phyloP scores from a whole-genome alignment of 2,329 filamentous ascomycete genomes.

The Penicillium decumbens region DNA sequence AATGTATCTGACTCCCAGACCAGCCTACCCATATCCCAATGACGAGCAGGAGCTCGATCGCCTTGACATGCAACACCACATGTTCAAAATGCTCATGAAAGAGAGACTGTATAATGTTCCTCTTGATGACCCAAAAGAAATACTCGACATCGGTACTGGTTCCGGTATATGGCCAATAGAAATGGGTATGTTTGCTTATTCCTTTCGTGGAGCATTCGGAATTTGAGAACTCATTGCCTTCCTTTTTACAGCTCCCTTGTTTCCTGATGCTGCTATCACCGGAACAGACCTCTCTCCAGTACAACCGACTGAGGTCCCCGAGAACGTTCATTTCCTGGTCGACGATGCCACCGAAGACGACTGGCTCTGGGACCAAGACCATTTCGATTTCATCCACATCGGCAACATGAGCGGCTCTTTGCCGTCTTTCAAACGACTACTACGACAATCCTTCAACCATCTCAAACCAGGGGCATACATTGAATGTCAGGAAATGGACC shows the following conservation, averaged over 20 bases:
- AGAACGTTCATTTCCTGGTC: slow-evolving; percentile 69
- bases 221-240: slow-evolving; percentile 8
- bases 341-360: slow-evolving; percentile 62
- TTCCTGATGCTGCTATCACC: slow-evolving; percentile 55
- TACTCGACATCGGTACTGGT: slow-evolving; percentile 58
- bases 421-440: slow-evolving; percentile 53
- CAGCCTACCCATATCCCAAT: slow-evolving; percentile 48
- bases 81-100: slow-evolving; percentile 47
- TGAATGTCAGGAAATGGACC: slow-evolving; percentile 44
- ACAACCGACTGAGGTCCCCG: slow-evolving; percentile 61
- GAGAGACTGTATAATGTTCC: slow-evolving; percentile 47
- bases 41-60: slow-evolving; percentile 54
- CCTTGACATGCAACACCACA: slow-evolving; percentile 53
- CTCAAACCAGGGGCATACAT: slow-evolving; percentile 54
- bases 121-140: slow-evolving; percentile 42
- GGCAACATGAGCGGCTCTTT: slow-evolving; percentile 57
- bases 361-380: slow-evolving; percentile 50
- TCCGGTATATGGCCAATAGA: slow-evolving; percentile 66
- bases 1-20: slow-evolving; percentile 13
- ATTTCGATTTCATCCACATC: slow-evolving; percentile 59
- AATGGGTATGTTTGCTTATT: slow-evolving; percentile 46
- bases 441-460: slow-evolving; percentile 50
- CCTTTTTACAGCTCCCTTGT: slow-evolving; percentile 36
- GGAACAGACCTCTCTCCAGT: slow-evolving; percentile 66
- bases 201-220: background rate